Evolutionary conservation across 495 filamentous ascomycete genomes (phyloP).

Genomic region (Xylaria cubensis): DNA sequence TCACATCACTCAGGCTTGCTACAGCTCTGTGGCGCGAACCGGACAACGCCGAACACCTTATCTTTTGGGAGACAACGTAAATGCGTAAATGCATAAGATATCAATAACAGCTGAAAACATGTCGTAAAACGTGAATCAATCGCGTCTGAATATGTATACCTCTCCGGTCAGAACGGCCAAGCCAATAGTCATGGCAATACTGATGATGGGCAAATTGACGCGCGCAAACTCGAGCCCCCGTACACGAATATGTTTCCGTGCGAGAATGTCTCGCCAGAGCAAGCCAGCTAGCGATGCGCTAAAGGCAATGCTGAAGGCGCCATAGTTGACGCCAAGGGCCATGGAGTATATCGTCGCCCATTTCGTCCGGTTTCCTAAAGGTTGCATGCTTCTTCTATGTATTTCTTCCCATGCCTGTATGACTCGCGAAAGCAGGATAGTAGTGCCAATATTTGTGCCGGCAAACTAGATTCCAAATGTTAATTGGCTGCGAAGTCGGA

Average conservation of each 20-base stretch:
- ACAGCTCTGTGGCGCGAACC: background rate
- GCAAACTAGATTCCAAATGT: slow-evolving; percentile 57
- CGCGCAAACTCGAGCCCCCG: slow-evolving; percentile 63
- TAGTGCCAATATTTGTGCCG: slow-evolving; percentile 73
- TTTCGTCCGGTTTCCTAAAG: slow-evolving; percentile 64
- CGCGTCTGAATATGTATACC: slow-evolving; percentile 55
- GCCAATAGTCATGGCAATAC: slow-evolving; percentile 68
- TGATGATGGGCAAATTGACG: slow-evolving; percentile 71
- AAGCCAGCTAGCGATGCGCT: slow-evolving; percentile 70
- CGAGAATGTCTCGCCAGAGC: slow-evolving; percentile 70
- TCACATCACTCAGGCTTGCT: background rate
- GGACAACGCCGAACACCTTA: background rate
- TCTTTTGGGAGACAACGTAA: background rate
- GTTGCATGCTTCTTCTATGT: slow-evolving; percentile 48
- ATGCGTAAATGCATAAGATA: background rate
- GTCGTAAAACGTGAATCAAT: slow-evolving; percentile 11
- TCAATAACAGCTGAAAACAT: background rate
- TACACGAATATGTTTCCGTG: slow-evolving; percentile 66
- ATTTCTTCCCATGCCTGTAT: slow-evolving; percentile 68
- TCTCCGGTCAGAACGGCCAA: slow-evolving; percentile 64
- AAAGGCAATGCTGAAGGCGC: slow-evolving; percentile 71
- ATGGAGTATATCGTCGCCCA: slow-evolving; percentile 73
- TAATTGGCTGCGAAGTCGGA: background rate
- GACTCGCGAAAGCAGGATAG: slow-evolving; percentile 69
- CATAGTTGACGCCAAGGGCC: slow-evolving; percentile 72